phyloP scores from a whole-genome alignment of 176 grass and related monocot species.

The Rhynchospora tenuis region DNA sequence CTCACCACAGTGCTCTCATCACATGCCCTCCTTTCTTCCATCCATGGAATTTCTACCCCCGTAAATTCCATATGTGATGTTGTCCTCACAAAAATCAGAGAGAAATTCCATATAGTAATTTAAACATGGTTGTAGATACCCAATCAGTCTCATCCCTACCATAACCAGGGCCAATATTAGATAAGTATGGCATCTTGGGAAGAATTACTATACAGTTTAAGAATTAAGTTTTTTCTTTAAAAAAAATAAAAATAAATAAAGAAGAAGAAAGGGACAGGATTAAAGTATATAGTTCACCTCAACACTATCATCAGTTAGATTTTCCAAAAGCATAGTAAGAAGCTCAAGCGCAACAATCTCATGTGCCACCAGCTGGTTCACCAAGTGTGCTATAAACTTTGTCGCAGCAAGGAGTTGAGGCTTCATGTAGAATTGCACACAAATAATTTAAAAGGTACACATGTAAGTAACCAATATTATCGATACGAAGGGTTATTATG shows the following conservation, averaged over 20 bases:
- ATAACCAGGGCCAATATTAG: background rate
- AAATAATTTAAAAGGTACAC: slow-evolving; percentile 12
- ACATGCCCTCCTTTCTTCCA: slow-evolving; percentile 60
- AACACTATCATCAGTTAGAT: slow-evolving; percentile 91
- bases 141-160: background rate
- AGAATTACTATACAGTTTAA: background rate
- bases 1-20: slow-evolving; percentile 46
- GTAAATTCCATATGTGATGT: background rate
- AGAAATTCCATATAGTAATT: too few relatives aligned
- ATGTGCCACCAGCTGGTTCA: slow-evolving; percentile 87
- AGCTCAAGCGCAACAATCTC: slow-evolving; percentile 82
- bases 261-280: background rate
- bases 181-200: background rate
- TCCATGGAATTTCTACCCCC: slow-evolving; percentile 33
- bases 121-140: background rate
- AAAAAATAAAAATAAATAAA: too few relatives aligned
- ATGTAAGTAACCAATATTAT: background rate
- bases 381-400: slow-evolving; percentile 96
- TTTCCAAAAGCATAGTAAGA: slow-evolving; percentile 82
- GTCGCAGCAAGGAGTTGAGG: slow-evolving; percentile 89
- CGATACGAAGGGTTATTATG: background rate
- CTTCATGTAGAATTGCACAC: slow-evolving; percentile 19
- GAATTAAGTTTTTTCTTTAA: too few relatives aligned
- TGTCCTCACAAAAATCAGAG: too few relatives aligned
- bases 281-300: slow-evolving; percentile 38